Base-by-base conservation (phyloP, 2,329 filamentous ascomycete species). In the Dothistroma septosporum region DNA sequence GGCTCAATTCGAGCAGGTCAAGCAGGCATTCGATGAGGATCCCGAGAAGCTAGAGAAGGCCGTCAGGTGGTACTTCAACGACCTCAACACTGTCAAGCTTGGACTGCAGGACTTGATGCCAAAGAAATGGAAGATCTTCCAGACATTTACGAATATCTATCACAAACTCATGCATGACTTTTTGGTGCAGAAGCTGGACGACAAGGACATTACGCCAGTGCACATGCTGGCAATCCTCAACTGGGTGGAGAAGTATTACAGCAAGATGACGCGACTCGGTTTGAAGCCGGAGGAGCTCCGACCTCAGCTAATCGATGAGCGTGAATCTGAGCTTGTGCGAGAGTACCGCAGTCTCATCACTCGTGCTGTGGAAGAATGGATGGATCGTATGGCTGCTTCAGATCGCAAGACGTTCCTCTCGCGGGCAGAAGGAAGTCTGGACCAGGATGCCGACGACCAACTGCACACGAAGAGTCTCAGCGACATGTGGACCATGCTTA, bases 11-110 rank as follows among this genome's bases (percentile, higher is more conserved):
- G 85, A 86, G 12, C 81, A 85, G 61, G 84, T 86, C 46, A 85
- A 87, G 61, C 84, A 89, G 57, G 84, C 87, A 52, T 97, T 99
- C 74, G 78, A 93, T 57, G 89, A 88, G 41, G 91, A 97, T 71
- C 90, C 94, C 0, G 84, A 87, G 54, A 86, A 85, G 69, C 81
- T 99, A 52, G 90, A 95, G 65, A 96, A 96, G 79, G 87, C 85
- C 66, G 85, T 96, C 77, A 90, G 90, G 71, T 99, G 94, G 94
- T 99, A 87, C 77, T 99, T 97, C 79, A 97, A 97, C 78, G 93
- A 99, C 74, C 83, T 99, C 41, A 96, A 95, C 75, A 92, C 91
- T 3, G 93, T 97, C 72, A 92, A 93, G 76, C 83, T 95, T 64
- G 93, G 94, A 71, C 96, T 99, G 90, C 85, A 89, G 62, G 85